Base-by-base conservation (phyloP, 768 basidiomycete genomes). In the Lanmaoa rubissima region DNA sequence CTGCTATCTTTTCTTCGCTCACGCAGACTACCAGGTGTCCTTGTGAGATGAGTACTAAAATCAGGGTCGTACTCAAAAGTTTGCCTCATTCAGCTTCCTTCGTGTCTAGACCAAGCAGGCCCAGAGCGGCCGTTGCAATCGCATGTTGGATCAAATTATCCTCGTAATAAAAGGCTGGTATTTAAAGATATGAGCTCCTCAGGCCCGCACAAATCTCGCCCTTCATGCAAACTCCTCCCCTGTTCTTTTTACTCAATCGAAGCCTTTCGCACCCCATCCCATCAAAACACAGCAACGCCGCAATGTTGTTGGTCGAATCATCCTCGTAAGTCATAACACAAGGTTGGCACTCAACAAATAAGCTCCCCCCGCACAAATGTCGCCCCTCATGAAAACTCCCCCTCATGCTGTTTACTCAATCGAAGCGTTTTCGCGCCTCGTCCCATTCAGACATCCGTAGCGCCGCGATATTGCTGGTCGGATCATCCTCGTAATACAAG, bases 141-240 rank as follows among this genome's bases (percentile, higher is more conserved):
- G 40, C 40, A 14, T 26, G 41, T 35, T 32, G 5, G 28, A n/a
- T 48, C 36, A 38, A 39, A n/a, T 26, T 14, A 40, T 39, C 21
- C 51, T 45, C 16, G 34, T 28, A 28, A 50, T 31, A 13, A 47
- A 34, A 19, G 6, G 14, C 16, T 35, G 52, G 43, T 38, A 35
- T 41, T 26, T 38, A 44, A 28, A 24, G 34, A 5, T 2, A 46
- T 40, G 36, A 28, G 5, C 17, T 39, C 31, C 2, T 19, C 32
- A 44, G 21, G 9, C 21, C 57, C 59, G 51, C 59, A 46, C 51
- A 45, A 60, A 59, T 21, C 52, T 59, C 57, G 26, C 32, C 31
- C 28, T 26, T 43, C 38, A 59, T 21, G 2, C 5, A 10, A 50
- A 58, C 19, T 6, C 12, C 7, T 7, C 32, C n/a, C 7, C 28